A percentile compares a stretch with the other conserved stretches of the same genome.
Conservation (phyloP, 2,329 filamentous ascomycete genomes). For the Huntiella decipiens region DNA sequence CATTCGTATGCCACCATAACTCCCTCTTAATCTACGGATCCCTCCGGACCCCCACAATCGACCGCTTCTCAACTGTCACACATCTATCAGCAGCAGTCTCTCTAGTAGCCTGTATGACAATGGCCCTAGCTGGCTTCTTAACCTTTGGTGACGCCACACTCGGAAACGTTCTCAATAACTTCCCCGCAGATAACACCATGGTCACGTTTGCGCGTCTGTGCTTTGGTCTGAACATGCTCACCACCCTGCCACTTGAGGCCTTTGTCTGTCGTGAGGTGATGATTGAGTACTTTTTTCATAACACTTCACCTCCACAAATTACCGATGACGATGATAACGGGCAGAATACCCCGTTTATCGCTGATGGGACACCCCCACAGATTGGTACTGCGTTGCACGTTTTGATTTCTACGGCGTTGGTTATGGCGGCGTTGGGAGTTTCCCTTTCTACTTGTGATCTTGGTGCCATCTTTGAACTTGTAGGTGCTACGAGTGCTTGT, state of each 20-base stretch:
- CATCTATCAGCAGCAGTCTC: constrained; percentile 85
- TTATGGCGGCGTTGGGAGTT: constrained; percentile 58
- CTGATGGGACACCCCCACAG: constrained; percentile 9
- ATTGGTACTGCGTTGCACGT: constrained; percentile 54
- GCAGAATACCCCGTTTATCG: constrained; percentile 9
- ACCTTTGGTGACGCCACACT: constrained; percentile 82
- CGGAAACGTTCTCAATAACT: constrained; percentile 97
- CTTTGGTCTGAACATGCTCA: constrained; percentile 97
- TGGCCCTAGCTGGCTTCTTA: constrained; percentile 79
- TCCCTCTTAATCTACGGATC: constrained; percentile 95
- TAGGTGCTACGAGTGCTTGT: constrained; percentile 86
- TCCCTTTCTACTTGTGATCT: constrained; percentile 82
- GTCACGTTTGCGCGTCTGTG: constrained; percentile 88
- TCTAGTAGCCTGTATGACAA: constrained; percentile 72
- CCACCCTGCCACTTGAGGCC: constrained; percentile 83
- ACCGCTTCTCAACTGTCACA: constrained; percentile 83
- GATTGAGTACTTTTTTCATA: constrained; percentile 58
- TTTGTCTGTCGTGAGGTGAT: constrained; percentile 97
- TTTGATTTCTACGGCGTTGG: constrained; percentile 65
- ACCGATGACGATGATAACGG: constrained; percentile 2
- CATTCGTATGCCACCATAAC: constrained; percentile 72
- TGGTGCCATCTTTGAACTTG: constrained; percentile 84
- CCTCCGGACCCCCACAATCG: constrained; percentile 78
- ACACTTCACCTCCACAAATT: constrained; percentile 1
- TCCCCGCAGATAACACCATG: constrained; percentile 73